A percentile compares a stretch with the other conserved stretches of the same genome.
These are phyloP conservation scores for Herpetomonas tarakana DNA, from an alignment of 208 protist species.

Conservation along the genomic window DNA sequence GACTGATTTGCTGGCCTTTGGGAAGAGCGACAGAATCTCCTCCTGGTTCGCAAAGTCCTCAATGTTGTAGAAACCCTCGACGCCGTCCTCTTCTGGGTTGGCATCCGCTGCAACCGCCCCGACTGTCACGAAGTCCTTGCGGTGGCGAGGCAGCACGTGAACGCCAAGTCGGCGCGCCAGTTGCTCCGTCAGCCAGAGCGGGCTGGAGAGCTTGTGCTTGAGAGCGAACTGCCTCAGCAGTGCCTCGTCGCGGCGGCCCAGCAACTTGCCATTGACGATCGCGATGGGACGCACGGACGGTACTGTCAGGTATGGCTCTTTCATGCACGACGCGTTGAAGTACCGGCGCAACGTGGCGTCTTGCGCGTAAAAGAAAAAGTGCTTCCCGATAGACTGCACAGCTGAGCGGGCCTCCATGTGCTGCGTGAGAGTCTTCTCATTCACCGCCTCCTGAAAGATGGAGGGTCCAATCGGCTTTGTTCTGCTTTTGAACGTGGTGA, in stretches of 20 bases:
- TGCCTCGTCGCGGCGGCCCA: conserved; percentile 75
- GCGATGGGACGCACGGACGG: conserved; percentile 78
- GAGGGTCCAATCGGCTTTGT: conserved; percentile 32
- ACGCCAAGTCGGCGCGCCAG: conserved; percentile 62
- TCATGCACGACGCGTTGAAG: conserved; percentile 80
- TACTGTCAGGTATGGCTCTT: conserved; percentile 68
- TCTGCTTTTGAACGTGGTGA: conserved; percentile 8
- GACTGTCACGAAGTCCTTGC: conserved; percentile 63
- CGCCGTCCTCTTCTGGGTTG: conserved; percentile 38
- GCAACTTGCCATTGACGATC: conserved; percentile 71
- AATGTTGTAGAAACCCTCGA: conserved; percentile 85
- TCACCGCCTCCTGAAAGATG: conserved; percentile 7
- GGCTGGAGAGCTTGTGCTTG: conserved; percentile 85
- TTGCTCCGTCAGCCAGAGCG: conserved; percentile 75
- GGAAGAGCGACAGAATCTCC: conserved; percentile 79
- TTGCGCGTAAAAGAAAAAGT: conserved; percentile 72
- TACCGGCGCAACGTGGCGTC: conserved; percentile 83
- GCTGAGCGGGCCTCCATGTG: conserved; percentile 3
- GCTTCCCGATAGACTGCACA: conserved; percentile 5
- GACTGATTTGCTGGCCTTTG: conserved; percentile 72
- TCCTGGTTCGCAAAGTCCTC: conserved; percentile 66
- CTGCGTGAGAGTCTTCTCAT: conserved; percentile 1
- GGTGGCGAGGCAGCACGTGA: conserved; percentile 47
- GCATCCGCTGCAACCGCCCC: conserved; percentile 46
- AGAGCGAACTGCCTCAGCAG: conserved; percentile 71